These are phyloP conservation scores for Solanum sejunctum DNA, from an alignment of 257 asterid genomes.

Conservation along the genomic window DNA sequence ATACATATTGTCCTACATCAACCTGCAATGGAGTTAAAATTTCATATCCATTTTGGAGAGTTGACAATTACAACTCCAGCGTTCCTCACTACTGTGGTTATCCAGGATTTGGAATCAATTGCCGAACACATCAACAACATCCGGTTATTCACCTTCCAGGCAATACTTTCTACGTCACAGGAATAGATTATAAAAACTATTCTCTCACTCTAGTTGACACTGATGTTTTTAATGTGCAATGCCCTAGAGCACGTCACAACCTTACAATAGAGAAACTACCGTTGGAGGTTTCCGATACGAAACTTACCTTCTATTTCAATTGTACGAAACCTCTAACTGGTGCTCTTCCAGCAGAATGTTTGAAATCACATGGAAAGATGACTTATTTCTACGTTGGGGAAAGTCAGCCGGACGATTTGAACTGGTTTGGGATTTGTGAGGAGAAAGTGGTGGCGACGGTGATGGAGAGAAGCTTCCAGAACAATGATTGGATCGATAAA, in stretches of 20 bases:
- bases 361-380: not conserved
- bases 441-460: conserved; percentile 11
- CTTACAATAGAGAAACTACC: conserved; percentile 3
- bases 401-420: not conserved
- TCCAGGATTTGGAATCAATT: conserved; percentile 8
- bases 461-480: not conserved
- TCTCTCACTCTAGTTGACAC: not conserved
- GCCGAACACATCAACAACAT: not conserved
- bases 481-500: not conserved
- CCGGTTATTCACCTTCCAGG: not conserved
- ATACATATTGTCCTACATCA: not conserved
- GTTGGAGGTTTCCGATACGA: not conserved
- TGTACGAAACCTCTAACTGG: not conserved
- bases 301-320: conserved; percentile 9
- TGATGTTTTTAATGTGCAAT: not conserved
- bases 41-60: conserved; percentile 13
- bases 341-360: not conserved
- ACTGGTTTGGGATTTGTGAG: conserved; percentile 2
- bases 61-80: not conserved
- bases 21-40: not conserved
- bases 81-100: conserved; percentile 12
- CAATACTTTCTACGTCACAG: not conserved
- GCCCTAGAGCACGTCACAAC: conserved; percentile 11
- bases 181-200: not conserved
- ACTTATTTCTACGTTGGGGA: not conserved